Evolutionary conservation across 2,329 filamentous ascomycete genomes (phyloP), one percentile per base, ranked within the genome.

Genomic region (Ilyonectria mors-panacis): DNA sequence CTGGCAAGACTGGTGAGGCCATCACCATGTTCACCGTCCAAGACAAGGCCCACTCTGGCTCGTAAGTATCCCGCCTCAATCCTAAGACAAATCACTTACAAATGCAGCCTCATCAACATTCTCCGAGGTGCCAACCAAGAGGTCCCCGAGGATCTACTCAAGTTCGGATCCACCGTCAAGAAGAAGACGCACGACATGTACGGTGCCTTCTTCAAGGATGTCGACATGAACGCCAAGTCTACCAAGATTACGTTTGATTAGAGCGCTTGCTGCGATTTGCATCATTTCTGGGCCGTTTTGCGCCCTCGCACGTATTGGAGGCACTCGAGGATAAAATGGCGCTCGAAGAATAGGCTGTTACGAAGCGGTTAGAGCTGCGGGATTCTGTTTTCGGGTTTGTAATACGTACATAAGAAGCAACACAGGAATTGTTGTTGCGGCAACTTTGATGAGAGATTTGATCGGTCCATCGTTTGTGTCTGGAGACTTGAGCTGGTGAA

Each of bases 151-250:
- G 93, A 94, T 28, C 85, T 99, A 42, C 86, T 98, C 80, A 98
- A 97, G 83, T 99, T 98, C 75, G 96, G 96, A 76, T 97, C 94
- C 23, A 98, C 95, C 1, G 96, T 99, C 59, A 99, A 98, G 90
- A 98, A 97, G 90, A 98, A 98, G 94, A 89, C 91, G 55, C 96
- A 99, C 83, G 93, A 94, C 77, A 93, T 93, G 54, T 99, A 98
- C 78, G 96, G 96, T 64, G 94, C 94, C 35, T 98, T 98, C 80
- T 97, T 93, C 87, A 97, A 96, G 83, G 94, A 98, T 75, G 91
- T 93, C 9, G 93, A 94, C 75, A 91, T 91, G 80, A 93, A 88
- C 79, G 92, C 95, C 83, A 92, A 93, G 81, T 91, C 93, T 30
- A 96, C 92, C 64, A 98, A 97, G 86, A 97, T 98, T 79, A 95